Conservation (phyloP, 1,284 basidiomycete species). For the Psilocybe mexicana region DNA sequence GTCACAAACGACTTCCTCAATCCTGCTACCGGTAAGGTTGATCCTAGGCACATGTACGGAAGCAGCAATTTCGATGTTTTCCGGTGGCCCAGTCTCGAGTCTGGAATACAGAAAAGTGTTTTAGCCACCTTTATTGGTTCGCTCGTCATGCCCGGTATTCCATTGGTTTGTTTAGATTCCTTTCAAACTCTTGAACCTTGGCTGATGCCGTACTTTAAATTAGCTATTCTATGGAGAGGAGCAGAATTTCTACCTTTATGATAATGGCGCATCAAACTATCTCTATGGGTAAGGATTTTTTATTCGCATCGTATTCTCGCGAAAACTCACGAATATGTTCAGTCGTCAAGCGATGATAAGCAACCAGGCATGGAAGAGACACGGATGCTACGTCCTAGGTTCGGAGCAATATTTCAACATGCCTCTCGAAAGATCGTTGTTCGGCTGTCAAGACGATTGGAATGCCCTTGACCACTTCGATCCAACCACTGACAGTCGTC, state of each 20-base stretch:
- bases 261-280: slow-evolving; percentile 85
- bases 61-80: slow-evolving; percentile 92
- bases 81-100: slow-evolving; percentile 85
- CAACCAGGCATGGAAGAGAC: slow-evolving; percentile 85
- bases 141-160: slow-evolving; percentile 84
- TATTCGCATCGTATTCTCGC: not conserved
- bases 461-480: slow-evolving; percentile 93
- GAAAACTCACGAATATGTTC: not conserved
- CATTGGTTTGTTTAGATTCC: slow-evolving; percentile 52
- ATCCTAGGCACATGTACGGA: slow-evolving; percentile 88
- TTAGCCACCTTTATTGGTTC: slow-evolving; percentile 78
- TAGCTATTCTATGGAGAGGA: slow-evolving; percentile 88
- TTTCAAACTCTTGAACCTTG: not conserved
- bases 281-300: slow-evolving; percentile 67
- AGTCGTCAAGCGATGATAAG: slow-evolving; percentile 90
- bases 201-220: not conserved
- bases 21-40: slow-evolving; percentile 60
- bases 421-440: slow-evolving; percentile 73
- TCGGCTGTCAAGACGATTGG: slow-evolving; percentile 86
- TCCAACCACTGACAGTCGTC: slow-evolving; percentile 75
- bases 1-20: slow-evolving; percentile 87
- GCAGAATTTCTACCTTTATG: slow-evolving; percentile 82
- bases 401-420: slow-evolving; percentile 91
- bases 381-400: slow-evolving; percentile 88
- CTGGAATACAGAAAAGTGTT: slow-evolving; percentile 76